Percentiles rank a stretch among this genome's conserved stretches.
Evolutionary conservation across 768 basidiomycete species (phyloP).

Genomic region (Tricholoma hemisulphureum): DNA sequence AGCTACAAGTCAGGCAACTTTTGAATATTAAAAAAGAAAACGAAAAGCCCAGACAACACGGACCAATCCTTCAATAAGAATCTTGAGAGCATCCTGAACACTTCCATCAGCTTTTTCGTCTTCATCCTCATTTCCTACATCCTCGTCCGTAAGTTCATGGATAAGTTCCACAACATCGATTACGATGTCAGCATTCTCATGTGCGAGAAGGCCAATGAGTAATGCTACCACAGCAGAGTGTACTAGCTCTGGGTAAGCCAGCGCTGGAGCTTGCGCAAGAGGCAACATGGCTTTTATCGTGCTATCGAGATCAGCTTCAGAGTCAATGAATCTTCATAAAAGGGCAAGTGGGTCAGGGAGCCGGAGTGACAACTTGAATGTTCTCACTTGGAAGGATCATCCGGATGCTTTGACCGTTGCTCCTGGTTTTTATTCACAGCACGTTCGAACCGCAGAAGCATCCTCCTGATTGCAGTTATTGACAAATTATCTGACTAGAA

Average conservation of each 20-base stretch:
- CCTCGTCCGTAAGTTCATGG: slow-evolving; percentile 95
- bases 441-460: slow-evolving; percentile 80
- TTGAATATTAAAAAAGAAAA: neutral
- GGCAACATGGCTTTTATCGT: slow-evolving; percentile 87
- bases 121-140: slow-evolving; percentile 76
- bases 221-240: slow-evolving; percentile 66
- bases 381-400: slow-evolving; percentile 83
- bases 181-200: slow-evolving; percentile 97
- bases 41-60: slow-evolving; percentile 36
- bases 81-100: slow-evolving; percentile 66
- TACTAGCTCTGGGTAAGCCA: slow-evolving; percentile 89
- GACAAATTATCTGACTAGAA: slow-evolving; percentile 64
- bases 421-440: slow-evolving; percentile 94
- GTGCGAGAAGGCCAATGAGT: slow-evolving; percentile 83
- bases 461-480: slow-evolving; percentile 65
- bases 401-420: slow-evolving; percentile 91
- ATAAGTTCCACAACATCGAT: slow-evolving; percentile 92
- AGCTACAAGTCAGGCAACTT: slow-evolving; percentile 46
- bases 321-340: slow-evolving; percentile 86
- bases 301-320: slow-evolving; percentile 90
- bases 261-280: slow-evolving; percentile 75
- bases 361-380: neutral
- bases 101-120: slow-evolving; percentile 65
- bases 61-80: slow-evolving; percentile 75
- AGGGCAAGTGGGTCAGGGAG: neutral